A percentile compares a stretch with the other conserved stretches of the same genome.
These are phyloP conservation scores for Penstemon eatonii DNA, from an alignment of 257 asterid genomes.

Conservation along the genomic window DNA sequence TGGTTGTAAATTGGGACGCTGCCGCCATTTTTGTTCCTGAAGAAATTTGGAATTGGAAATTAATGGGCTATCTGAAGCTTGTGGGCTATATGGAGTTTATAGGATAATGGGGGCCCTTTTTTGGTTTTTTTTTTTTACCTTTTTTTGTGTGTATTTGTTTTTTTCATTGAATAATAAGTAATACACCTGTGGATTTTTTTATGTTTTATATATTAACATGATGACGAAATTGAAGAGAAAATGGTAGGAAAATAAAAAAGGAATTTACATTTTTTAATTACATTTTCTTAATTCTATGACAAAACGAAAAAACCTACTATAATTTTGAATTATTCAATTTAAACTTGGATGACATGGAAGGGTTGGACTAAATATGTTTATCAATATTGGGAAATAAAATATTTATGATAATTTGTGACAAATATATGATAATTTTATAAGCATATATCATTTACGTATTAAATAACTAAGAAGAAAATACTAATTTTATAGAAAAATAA, in stretches of 20 bases:
- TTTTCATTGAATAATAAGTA: background rate
- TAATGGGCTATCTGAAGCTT: conserved; percentile 36
- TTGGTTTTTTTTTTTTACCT: background rate
- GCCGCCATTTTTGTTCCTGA: conserved; percentile 48
- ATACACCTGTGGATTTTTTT: background rate
- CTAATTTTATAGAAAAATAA: too few relatives aligned
- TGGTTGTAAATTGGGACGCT: conserved; percentile 46
- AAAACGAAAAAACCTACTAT: background rate
- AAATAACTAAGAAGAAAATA: too few relatives aligned
- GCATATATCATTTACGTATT: too few relatives aligned
- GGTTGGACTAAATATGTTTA: background rate
- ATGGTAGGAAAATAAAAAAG: background rate
- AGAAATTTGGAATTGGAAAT: background rate
- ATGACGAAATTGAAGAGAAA: background rate
- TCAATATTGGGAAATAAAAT: too few relatives aligned
- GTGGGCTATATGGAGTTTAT: conserved; percentile 36
- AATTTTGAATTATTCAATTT: background rate
- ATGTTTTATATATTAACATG: too few relatives aligned
- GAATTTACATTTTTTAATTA: too few relatives aligned
- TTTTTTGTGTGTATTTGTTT: background rate
- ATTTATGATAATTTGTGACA: too few relatives aligned
- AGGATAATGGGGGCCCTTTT: conserved; percentile 24
- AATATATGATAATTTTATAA: too few relatives aligned
- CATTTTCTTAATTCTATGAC: background rate
- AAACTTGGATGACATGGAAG: background rate